A percentile compares a stretch with the other conserved stretches of the same genome.
Evolutionary conservation across 164 flowering plant genomes (phyloP).

Genomic region (Stephania cephalantha): DNA sequence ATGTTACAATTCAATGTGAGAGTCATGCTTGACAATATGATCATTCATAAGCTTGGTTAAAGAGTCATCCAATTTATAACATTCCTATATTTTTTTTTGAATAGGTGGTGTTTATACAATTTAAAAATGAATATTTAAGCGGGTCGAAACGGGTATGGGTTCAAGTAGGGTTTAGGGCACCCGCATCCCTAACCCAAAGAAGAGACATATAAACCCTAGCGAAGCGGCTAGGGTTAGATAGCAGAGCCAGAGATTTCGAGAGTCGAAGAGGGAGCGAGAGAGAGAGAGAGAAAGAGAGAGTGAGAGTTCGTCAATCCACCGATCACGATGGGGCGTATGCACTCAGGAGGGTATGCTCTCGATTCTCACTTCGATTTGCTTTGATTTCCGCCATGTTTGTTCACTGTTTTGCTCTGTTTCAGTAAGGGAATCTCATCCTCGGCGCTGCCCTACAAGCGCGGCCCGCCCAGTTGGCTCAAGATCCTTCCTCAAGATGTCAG

Average conservation of each 20-base stretch:
- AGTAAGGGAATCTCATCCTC: slow-evolving; percentile 49
- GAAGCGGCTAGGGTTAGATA: slow-evolving; percentile 7
- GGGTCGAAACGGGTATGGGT: no score
- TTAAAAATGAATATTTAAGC: no score
- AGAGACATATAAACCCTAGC: slow-evolving; percentile 3
- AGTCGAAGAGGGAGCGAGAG: not conserved
- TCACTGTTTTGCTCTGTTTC: slow-evolving; percentile 8
- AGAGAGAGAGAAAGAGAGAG: not conserved
- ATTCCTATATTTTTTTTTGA: no score
- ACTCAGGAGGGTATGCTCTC: slow-evolving; percentile 32
- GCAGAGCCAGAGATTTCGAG: not conserved
- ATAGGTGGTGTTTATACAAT: no score
- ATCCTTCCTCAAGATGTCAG: slow-evolving; percentile 29
- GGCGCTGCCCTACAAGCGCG: slow-evolving; percentile 45
- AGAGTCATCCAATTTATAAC: no score
- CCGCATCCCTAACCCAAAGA: not conserved
- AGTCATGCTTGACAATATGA: no score
- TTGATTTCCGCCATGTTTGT: not conserved
- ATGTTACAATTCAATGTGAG: no score
- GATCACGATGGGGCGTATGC: slow-evolving; percentile 43
- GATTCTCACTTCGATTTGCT: not conserved
- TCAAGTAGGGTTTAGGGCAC: no score
- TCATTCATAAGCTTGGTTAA: no score
- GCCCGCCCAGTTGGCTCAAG: slow-evolving; percentile 43
- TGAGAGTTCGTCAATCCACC: not conserved